Base-by-base conservation (phyloP, 1,139 yeast species). In the Kodamaea ohmeri region DNA sequence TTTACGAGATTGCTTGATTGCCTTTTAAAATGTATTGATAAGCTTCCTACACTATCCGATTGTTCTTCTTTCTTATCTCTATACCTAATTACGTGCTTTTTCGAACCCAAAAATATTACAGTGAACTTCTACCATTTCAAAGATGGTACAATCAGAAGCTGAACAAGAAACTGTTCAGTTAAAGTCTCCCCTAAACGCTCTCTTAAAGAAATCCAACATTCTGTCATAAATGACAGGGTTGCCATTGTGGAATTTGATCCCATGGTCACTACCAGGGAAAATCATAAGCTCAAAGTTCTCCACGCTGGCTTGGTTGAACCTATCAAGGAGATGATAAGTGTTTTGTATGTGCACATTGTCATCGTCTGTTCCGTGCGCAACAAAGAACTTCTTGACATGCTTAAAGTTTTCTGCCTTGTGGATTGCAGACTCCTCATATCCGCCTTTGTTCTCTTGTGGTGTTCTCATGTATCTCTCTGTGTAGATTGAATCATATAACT, bases 311-410 rank as follows among this genome's bases (percentile, higher is more conserved):
- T 80, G 52, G 52, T 83, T 76, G 44, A 83, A 68, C 44, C 71
- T 66, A 53, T 84, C 92, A 38, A 84, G 55, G 16, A 84, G 63
- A 53, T 78, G 79, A 45, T 82, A 69, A 16, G 83, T 67, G 58
- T 84, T 81, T 55, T 84, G 94, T 55, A 83, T 74, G 58, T 84
- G 94, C 28, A 84, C 94, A 46, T 84, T 84, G 56, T 84, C 94
- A 58, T 84, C 94, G 14, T 90, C 92, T 1, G 86, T 76, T 7
- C 94, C 94, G 56, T 84, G 94, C 70, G 83, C 81, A 36, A 84
- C 57, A 43, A 84, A 64, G 52, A 84, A 83, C 50, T 87, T 67
- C 37, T 65, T 69, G n/a, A 71, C 77, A 49, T 69, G 56, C 51
- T 65, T 50, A 58, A 81, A 67, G 53, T 66, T 56, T 17, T 67